Percentiles rank a stretch among this genome's conserved stretches.
These are phyloP conservation scores for Hansenula sp. DNA, from an alignment of 1,139 yeast genomes.

Conservation along the genomic window DNA sequence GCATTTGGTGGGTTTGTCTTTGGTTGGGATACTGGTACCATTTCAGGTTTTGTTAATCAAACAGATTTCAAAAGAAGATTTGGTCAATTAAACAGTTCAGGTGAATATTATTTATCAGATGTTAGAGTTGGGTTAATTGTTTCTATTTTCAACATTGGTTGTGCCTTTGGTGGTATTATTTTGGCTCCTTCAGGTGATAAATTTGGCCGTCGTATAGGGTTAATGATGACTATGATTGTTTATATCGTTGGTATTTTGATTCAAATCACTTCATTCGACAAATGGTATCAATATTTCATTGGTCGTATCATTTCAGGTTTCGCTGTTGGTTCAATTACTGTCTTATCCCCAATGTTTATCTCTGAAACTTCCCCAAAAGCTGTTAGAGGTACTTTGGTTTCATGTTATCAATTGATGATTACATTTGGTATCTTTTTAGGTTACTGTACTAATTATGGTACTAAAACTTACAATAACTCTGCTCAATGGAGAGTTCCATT, in stretches of 20 bases:
- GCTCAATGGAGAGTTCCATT: conserved; percentile 62
- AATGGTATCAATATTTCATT: conserved; percentile 49
- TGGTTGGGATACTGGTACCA: conserved; percentile 75
- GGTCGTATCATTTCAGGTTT: conserved; percentile 62
- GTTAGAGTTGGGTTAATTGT: conserved; percentile 57
- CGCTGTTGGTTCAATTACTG: conserved; percentile 60
- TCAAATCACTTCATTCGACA: conserved; percentile 49
- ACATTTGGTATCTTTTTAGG: conserved; percentile 54
- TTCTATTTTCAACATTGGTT: conserved; percentile 63
- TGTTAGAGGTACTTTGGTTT: conserved; percentile 62
- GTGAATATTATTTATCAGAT: conserved; percentile 38
- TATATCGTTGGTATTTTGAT: conserved; percentile 58
- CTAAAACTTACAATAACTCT: conserved; percentile 40
- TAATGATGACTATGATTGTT: conserved; percentile 46
- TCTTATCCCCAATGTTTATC: conserved; percentile 57
- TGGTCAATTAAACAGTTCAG: conserved; percentile 29
- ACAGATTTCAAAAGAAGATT: conserved; percentile 51
- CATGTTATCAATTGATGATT: conserved; percentile 60
- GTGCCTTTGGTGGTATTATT: conserved; percentile 60
- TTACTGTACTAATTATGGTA: conserved; percentile 56
- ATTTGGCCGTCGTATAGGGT: conserved; percentile 55
- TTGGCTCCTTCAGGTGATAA: conserved; percentile 53
- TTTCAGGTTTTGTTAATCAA: conserved; percentile 71
- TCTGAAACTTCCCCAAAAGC: conserved; percentile 63
- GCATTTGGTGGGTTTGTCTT: conserved; percentile 67